These are phyloP conservation scores for Starmerella apicola DNA, from an alignment of 805 yeast species.

Conservation along the genomic window DNA sequence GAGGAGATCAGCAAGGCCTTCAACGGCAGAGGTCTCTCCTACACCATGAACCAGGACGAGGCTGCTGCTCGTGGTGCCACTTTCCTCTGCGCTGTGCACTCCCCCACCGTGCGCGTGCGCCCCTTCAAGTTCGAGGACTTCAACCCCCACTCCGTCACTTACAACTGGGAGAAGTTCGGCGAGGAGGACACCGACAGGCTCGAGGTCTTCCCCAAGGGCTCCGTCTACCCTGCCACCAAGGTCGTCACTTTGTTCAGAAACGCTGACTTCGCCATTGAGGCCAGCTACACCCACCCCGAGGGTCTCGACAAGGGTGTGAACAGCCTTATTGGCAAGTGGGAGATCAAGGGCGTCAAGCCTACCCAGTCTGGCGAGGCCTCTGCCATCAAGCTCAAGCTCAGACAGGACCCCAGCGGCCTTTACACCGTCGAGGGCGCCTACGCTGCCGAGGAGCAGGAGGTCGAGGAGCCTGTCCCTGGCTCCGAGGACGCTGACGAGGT, in stretches of 20 bases:
- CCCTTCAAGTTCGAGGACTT: slow-evolving; percentile 96
- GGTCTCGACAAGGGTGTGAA: slow-evolving; percentile 59
- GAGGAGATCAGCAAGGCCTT: slow-evolving; percentile 65
- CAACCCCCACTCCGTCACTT: slow-evolving; percentile 84
- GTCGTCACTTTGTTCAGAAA: slow-evolving; percentile 86
- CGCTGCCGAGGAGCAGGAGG: slow-evolving; percentile 82
- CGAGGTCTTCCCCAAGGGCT: slow-evolving; percentile 95
- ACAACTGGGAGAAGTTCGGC: slow-evolving; percentile 86
- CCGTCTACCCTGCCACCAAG: slow-evolving; percentile 88
- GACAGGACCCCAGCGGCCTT: slow-evolving; percentile 95
- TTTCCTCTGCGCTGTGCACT: slow-evolving; percentile 96
- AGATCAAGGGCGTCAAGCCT: slow-evolving; percentile 71
- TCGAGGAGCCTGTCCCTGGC: slow-evolving; percentile 77
- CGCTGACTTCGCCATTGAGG: slow-evolving; percentile 75
- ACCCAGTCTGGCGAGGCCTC: slow-evolving; percentile 48
- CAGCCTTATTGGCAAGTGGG: slow-evolving; percentile 69
- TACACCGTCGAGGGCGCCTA: slow-evolving; percentile 88
- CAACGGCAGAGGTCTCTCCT: slow-evolving; percentile 73
- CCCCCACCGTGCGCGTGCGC: slow-evolving; percentile 96
- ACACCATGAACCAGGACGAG: slow-evolving; percentile 97
- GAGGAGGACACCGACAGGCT: slow-evolving; percentile 81
- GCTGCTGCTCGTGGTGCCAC: slow-evolving; percentile 99
- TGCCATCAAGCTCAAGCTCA: slow-evolving; percentile 82
- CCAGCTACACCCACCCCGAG: slow-evolving; percentile 65
- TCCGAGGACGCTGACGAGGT: slow-evolving; percentile 51